These are phyloP conservation scores for Fraxinus velutina DNA, from an alignment of 305 asterid species.

Conservation along the genomic window DNA sequence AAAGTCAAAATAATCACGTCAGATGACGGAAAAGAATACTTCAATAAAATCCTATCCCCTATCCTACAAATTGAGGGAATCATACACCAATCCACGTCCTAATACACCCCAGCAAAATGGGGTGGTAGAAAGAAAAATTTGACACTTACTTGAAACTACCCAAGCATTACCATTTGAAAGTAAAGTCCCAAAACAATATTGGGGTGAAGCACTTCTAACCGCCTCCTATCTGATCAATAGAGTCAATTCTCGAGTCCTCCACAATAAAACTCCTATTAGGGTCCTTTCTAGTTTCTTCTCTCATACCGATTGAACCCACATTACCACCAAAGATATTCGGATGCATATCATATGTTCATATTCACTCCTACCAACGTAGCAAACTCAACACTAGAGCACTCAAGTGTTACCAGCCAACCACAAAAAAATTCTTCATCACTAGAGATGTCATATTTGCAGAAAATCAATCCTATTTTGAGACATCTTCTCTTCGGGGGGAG, in stretches of 20 bases:
- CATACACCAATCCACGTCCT: too few relatives aligned
- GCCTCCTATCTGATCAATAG: neutral
- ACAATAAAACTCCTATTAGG: neutral
- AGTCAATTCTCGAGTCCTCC: neutral
- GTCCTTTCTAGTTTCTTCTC: neutral
- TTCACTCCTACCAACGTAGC: neutral
- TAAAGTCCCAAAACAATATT: too few relatives aligned
- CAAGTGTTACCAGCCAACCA: neutral
- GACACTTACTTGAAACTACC: too few relatives aligned
- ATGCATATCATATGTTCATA: neutral
- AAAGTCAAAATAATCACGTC: too few relatives aligned
- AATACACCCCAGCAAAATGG: too few relatives aligned
- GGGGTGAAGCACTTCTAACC: too few relatives aligned
- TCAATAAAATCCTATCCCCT: too few relatives aligned
- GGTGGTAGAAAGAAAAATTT: too few relatives aligned
- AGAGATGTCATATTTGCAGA: neutral
- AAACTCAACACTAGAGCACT: neutral
- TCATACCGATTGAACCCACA: neutral
- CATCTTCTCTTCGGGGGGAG: neutral
- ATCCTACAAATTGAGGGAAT: too few relatives aligned
- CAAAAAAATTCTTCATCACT: neutral
- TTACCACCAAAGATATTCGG: neutral
- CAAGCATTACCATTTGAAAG: too few relatives aligned
- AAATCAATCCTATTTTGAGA: neutral
- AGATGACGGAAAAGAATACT: too few relatives aligned